Base-by-base conservation (phyloP, 1,284 basidiomycete genomes). In the Ceratobasidium sp. region DNA sequence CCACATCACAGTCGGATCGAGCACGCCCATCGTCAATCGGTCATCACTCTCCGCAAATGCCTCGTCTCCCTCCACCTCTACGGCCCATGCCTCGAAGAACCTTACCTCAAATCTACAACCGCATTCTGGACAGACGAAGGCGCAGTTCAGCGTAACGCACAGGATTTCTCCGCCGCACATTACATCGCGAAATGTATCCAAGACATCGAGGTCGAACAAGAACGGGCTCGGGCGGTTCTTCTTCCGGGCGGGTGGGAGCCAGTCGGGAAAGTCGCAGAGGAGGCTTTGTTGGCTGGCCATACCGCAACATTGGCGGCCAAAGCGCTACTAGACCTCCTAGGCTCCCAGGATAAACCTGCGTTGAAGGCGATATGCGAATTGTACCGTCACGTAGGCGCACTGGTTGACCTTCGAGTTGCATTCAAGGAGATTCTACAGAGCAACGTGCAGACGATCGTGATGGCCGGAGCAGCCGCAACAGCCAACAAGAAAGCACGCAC, bases 331-430 rank as follows among this genome's bases (percentile, higher is more conserved):
- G 83, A 86, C 41, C 91, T 88, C 87, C 77, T 91, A 11, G 85
- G 88, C 1, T 82, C 82, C 62, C 82, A 83, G 38, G 88, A 91
- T 89, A 77, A 59, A 86, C 77, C 0, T 2, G 84, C 82, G 0
- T 81, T 96, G n/a, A 79, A 78, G 9, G 81, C 81, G 6, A 85
- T 95, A 82, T 93, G 93, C 79, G 79, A 79, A 0, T 83, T 92
- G 18, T 90, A 93, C 73, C 81, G 83, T 2, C 86, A 89, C n/a
- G 87, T 92, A 2, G 82, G 85, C 43, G 86, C 86, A 0, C 82
- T 87, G 59, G 84, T 85, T 55, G 80, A 84, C 1, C 84, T 96
- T 1, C 84, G 86, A 73, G 82, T 81, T n/a, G 87, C 90, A 1
- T 90, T 94, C 81, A 87, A 89, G 75, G 80, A 52, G 38, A 66